Evolutionary conservation across 2,329 filamentous ascomycete species (phyloP), one percentile per base, ranked within the genome.

Genomic region (Amylocarpus encephaloides): DNA sequence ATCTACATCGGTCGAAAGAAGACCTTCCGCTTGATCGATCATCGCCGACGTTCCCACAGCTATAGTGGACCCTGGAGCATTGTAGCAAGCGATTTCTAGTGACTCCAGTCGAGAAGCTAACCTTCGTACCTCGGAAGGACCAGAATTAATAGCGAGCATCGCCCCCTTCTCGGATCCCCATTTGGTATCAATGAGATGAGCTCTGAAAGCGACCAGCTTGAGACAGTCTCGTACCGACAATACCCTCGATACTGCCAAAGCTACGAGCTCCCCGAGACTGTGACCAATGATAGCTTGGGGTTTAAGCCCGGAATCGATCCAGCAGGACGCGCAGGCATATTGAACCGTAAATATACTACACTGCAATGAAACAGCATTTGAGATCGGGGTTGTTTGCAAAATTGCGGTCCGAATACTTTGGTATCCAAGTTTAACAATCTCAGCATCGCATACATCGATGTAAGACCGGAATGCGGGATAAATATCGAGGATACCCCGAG

Each of bases 241-340:
- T 1, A 53, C 55, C 0, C 67, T 67, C 6, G 67, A 62, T 0
- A 71, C 57, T 13, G 57, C 58, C 6, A 72, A 49, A 1, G 68
- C 69, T 0, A 68, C 67, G 1, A 71, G 52, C 46, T 73, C 60
- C 1, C 70, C 70, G 41, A 73, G 65, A 46, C 67, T 70, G 49
- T 73, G 70, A 0, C 70, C 70, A 7, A 58, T 48, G 10, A 60
- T 22, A 6, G 49, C 44, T 29, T 19, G 45, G 12, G 51, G 38
- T 18, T 38, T 7, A 2, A 59, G 15, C 2, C 54, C 57, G 15
- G 13, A 46, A 16, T 57, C 53, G 12, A 61, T 50, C 59, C 59
- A 61, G 6, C 29, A 9, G 30, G 34, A 49, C 1, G 59, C 59
- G 32, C 36, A 54, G 1, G 59, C 38, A 43, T 60, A 60, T 49